These are phyloP conservation scores for Trichosporon sp. DNA, from an alignment of 1,284 basidiomycete species.

Conservation along the genomic window DNA sequence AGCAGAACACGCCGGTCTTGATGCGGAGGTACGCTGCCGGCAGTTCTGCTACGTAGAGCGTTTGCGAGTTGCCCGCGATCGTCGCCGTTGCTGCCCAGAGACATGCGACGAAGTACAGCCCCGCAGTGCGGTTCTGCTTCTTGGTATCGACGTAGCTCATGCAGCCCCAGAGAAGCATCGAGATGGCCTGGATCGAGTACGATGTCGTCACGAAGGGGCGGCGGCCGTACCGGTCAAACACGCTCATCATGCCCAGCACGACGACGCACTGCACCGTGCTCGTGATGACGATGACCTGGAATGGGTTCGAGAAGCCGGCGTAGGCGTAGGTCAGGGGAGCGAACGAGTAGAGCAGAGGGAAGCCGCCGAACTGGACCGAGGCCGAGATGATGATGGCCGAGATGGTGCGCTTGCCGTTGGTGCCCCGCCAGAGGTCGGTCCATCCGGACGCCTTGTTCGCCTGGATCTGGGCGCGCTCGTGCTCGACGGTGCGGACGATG, in stretches of 20 bases:
- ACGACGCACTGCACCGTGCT: conserved; percentile 1
- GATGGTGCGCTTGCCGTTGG: background rate
- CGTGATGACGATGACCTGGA: background rate
- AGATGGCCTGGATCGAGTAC: conserved; percentile 6
- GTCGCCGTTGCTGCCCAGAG: conserved; percentile 24
- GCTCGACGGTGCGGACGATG: conserved; percentile 22
- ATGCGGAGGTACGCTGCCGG: conserved; percentile 25
- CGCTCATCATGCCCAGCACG: background rate
- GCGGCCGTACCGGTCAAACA: background rate
- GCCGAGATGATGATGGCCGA: background rate
- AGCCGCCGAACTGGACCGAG: background rate
- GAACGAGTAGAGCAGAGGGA: background rate
- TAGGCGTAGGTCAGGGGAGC: background rate
- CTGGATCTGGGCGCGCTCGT: conserved; percentile 14
- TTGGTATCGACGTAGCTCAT: background rate
- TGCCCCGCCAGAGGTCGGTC: conserved; percentile 3
- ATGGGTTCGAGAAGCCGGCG: background rate
- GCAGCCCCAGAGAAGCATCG: conserved; percentile 5
- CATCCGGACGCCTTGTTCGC: background rate
- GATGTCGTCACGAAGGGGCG: background rate
- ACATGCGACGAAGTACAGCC: background rate
- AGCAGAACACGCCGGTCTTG: conserved; percentile 17
- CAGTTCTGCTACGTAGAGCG: conserved; percentile 25
- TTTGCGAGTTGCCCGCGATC: conserved; percentile 18
- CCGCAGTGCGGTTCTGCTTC: background rate